Evolutionary conservation across 2,329 filamentous ascomycete species (phyloP).

Genomic region (Teratosphaeria pseudoeucalypti): DNA sequence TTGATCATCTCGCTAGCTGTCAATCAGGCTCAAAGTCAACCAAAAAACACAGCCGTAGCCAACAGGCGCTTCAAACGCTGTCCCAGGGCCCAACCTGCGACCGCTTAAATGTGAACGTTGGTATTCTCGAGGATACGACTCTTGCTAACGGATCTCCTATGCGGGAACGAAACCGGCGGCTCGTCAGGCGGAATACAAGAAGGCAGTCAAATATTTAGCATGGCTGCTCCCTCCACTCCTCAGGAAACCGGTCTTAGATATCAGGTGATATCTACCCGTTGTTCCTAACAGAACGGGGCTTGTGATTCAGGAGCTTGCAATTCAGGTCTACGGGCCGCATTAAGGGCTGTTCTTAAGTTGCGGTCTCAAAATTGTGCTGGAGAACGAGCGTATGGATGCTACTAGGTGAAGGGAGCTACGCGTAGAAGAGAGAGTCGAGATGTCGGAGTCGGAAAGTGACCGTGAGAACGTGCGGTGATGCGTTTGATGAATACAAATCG

Average conservation of each 20-base stretch:
- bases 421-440: not conserved
- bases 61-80: too few species aligned
- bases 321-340: not conserved
- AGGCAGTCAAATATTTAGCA: not conserved
- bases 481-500: not conserved
- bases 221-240: not conserved
- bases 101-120: too few species aligned
- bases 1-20: not conserved
- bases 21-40: not conserved
- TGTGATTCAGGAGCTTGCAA: not conserved
- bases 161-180: too few species aligned
- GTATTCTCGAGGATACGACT: too few species aligned
- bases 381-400: not conserved
- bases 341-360: not conserved
- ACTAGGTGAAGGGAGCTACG: not conserved
- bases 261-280: not conserved
- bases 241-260: not conserved
- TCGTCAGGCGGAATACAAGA: not conserved
- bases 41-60: not conserved
- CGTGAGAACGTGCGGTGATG: not conserved
- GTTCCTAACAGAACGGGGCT: not conserved
- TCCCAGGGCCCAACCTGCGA: too few species aligned
- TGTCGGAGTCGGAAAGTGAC: not conserved
- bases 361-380: not conserved
- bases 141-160: too few species aligned